A percentile compares a stretch with the other conserved stretches of the same genome.
Evolutionary conservation across 305 asterid genomes (phyloP).

Genomic region (Ruellia speciosa): DNA sequence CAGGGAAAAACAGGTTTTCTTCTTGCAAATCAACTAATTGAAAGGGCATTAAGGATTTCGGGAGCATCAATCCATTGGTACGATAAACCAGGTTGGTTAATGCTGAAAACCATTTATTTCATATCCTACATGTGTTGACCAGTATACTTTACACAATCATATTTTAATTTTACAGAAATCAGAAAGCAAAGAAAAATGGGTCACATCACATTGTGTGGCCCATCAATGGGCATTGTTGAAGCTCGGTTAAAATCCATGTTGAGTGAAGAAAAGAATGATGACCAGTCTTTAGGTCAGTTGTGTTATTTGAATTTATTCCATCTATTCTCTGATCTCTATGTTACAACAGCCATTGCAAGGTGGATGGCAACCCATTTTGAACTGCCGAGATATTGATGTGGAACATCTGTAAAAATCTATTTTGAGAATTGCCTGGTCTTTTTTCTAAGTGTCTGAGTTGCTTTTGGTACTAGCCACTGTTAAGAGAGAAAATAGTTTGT

Average conservation of each 20-base stretch:
- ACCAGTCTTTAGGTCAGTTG: conserved; percentile 42
- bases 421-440: not conserved
- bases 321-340: not conserved
- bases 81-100: conserved; percentile 82
- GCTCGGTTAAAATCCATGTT: conserved; percentile 53
- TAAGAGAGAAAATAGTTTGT: too few species aligned
- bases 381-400: not conserved
- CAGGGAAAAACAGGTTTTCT: conserved; percentile 81
- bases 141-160: conserved; percentile 2
- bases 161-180: conserved; percentile 47
- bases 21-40: conserved; percentile 63
- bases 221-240: conserved; percentile 71
- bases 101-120: conserved; percentile 9
- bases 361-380: not conserved
- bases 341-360: too few species aligned
- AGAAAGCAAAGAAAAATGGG: conserved; percentile 97
- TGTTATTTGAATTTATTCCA: conserved; percentile 11
- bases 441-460: not conserved
- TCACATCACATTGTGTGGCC: conserved; percentile 79
- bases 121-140: conserved; percentile 1
- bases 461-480: not conserved
- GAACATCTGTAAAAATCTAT: not conserved
- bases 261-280: conserved; percentile 38
- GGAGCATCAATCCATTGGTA: conserved; percentile 97
- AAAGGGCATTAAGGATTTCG: conserved; percentile 60